phyloP scores from a whole-genome alignment of 805 yeast genomes.

The Pichia membranifaciens region DNA sequence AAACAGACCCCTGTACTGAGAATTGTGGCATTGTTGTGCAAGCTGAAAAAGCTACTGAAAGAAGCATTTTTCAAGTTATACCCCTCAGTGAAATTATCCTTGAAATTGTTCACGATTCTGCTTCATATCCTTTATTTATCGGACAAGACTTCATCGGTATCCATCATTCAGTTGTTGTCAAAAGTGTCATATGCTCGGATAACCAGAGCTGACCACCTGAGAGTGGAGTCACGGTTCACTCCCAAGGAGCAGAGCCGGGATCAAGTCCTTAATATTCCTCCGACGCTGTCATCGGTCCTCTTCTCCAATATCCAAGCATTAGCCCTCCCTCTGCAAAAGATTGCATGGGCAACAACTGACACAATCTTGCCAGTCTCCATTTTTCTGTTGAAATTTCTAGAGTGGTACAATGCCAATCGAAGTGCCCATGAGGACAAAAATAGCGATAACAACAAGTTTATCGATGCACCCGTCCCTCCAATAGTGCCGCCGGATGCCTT shows the following conservation, averaged over 20 bases:
- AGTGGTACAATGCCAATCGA: slow-evolving; percentile 88
- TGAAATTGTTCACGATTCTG: slow-evolving; percentile 46
- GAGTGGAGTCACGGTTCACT: slow-evolving; percentile 26
- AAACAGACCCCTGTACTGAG: not conserved
- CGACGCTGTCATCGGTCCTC: slow-evolving; percentile 4
- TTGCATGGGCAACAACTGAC: slow-evolving; percentile 24
- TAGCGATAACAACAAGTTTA: slow-evolving; percentile 28
- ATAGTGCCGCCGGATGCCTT: slow-evolving; percentile 4
- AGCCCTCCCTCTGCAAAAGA: slow-evolving; percentile 22
- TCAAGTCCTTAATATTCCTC: slow-evolving; percentile 2
- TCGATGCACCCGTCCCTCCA: slow-evolving; percentile 7
- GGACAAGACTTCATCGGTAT: slow-evolving; percentile 58
- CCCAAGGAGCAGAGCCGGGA: not conserved
- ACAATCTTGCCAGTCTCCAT: slow-evolving; percentile 75
- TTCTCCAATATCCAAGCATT: not conserved
- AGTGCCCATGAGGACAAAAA: slow-evolving; percentile 50
- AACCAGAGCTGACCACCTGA: slow-evolving; percentile 43
- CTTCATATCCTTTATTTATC: slow-evolving; percentile 62
- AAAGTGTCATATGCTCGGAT: slow-evolving; percentile 62
- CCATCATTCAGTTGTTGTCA: slow-evolving; percentile 54
- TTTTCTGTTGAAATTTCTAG: slow-evolving; percentile 74
- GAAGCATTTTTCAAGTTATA: slow-evolving; percentile 49
- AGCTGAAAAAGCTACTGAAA: slow-evolving; percentile 5
- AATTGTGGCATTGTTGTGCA: not conserved
- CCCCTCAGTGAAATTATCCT: slow-evolving; percentile 48